Percentiles rank a stretch among this genome's conserved stretches.
Evolutionary conservation across 2,329 filamentous ascomycete genomes (phyloP).

Genomic region (Penicillium sp.): DNA sequence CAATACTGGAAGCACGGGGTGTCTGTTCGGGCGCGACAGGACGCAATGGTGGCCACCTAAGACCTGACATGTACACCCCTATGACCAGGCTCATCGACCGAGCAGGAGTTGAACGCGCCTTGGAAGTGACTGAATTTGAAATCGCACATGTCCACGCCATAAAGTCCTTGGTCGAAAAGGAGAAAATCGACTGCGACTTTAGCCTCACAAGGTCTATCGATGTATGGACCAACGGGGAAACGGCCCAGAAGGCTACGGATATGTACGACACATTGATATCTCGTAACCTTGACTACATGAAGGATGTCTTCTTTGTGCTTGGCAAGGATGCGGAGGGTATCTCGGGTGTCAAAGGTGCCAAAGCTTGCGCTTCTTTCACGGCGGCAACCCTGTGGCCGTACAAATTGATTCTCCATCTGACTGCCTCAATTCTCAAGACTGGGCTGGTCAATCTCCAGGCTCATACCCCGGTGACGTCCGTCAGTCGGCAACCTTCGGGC

Average conservation of each 20-base stretch:
- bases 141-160: slow-evolving; percentile 43
- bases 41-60: slow-evolving; percentile 48
- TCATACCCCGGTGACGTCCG: slow-evolving; percentile 47
- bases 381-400: slow-evolving; percentile 60
- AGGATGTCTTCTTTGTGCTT: slow-evolving; percentile 33
- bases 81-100: slow-evolving; percentile 40
- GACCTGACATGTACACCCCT: slow-evolving; percentile 46
- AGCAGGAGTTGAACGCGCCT: slow-evolving; percentile 35
- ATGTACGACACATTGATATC: slow-evolving; percentile 35
- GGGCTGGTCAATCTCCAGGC: slow-evolving; percentile 55
- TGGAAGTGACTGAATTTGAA: slow-evolving; percentile 45
- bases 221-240: slow-evolving; percentile 40
- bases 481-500: slow-evolving; percentile 48
- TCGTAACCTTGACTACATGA: slow-evolving; percentile 30
- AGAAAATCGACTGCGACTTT: slow-evolving; percentile 49
- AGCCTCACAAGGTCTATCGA: slow-evolving; percentile 45
- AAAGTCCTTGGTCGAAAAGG: slow-evolving; percentile 43
- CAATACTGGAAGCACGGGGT: slow-evolving; percentile 44
- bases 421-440: slow-evolving; percentile 51
- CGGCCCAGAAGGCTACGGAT: slow-evolving; percentile 29
- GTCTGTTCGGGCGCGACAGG: slow-evolving; percentile 48
- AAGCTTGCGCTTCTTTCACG: slow-evolving; percentile 39
- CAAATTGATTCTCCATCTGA: slow-evolving; percentile 72
- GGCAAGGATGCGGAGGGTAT: slow-evolving; percentile 34
- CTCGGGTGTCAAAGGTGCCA: slow-evolving; percentile 44